A percentile compares a stretch with the other conserved stretches of the same genome.
Conservation (phyloP, 1,139 yeast genomes). For the Saccharomycopsis crataegensis region DNA sequence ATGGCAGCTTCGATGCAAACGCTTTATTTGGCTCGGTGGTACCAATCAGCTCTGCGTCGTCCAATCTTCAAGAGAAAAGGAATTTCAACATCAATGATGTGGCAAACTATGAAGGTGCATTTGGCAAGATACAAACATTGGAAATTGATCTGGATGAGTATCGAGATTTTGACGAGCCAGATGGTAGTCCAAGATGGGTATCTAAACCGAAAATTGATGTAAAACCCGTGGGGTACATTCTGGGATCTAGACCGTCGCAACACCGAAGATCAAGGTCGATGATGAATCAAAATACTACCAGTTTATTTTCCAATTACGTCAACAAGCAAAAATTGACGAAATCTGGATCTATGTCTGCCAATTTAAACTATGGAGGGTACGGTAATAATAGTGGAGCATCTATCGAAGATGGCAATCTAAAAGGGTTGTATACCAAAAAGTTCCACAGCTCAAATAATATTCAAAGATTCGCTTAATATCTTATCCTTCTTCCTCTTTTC, state of each 20-base stretch:
- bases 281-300: neutral
- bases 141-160: neutral
- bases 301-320: too few species aligned
- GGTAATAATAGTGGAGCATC: too few species aligned
- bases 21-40: neutral
- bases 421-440: too few species aligned
- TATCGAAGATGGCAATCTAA: too few species aligned
- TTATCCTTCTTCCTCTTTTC: too few species aligned
- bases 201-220: constrained; percentile 17
- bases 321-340: too few species aligned
- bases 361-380: too few species aligned
- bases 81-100: neutral
- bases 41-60: neutral
- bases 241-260: neutral
- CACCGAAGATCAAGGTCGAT: constrained; percentile 10
- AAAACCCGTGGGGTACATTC: constrained; percentile 3
- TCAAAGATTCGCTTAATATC: too few species aligned
- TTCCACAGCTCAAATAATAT: too few species aligned
- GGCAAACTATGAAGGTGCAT: neutral
- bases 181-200: constrained; percentile 19
- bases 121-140: neutral
- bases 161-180: neutral
- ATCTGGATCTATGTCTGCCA: too few species aligned
- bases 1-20: neutral
- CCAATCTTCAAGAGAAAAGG: neutral